Evolutionary conservation across 2,329 filamentous ascomycete species (phyloP).

Genomic region (Colletotrichum camelliae): DNA sequence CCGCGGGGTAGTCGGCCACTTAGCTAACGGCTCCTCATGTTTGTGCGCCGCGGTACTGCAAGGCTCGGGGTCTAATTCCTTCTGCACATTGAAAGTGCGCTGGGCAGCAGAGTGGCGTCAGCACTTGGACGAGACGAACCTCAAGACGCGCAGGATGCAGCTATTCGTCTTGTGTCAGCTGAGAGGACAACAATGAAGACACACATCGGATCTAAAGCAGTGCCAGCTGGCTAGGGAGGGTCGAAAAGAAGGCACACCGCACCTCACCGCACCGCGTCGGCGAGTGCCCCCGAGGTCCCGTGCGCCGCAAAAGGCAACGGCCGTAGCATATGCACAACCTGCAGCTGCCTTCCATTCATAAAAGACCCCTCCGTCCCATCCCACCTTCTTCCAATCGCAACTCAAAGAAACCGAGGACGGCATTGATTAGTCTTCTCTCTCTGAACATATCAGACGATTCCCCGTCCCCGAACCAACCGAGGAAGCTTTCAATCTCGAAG

Average conservation of each 20-base stretch:
- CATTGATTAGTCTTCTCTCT: not conserved
- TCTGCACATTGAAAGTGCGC: not conserved
- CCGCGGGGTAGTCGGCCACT: not conserved
- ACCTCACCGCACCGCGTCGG: not conserved
- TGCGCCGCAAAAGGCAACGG: conserved; percentile 8
- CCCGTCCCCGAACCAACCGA: not conserved
- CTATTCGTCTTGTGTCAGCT: not conserved
- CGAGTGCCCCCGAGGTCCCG: not conserved
- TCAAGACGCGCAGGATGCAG: not conserved
- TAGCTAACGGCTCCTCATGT: not conserved
- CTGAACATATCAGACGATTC: not conserved
- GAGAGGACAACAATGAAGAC: not conserved
- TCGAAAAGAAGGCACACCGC: too few species aligned
- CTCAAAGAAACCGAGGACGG: not conserved
- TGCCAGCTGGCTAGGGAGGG: conserved; percentile 1
- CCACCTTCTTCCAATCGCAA: not conserved
- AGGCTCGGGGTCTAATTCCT: not conserved
- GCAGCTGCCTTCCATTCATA: not conserved
- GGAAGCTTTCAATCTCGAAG: not conserved
- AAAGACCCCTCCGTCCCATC: not conserved
- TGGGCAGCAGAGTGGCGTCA: not conserved
- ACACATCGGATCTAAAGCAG: not conserved
- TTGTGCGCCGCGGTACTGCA: not conserved
- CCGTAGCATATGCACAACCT: not conserved
- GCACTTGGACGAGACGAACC: not conserved